Percentiles rank a stretch among this genome's conserved stretches.
These are phyloP conservation scores for Suillus subalutaceus DNA, from an alignment of 768 basidiomycete genomes.

Conservation along the genomic window DNA sequence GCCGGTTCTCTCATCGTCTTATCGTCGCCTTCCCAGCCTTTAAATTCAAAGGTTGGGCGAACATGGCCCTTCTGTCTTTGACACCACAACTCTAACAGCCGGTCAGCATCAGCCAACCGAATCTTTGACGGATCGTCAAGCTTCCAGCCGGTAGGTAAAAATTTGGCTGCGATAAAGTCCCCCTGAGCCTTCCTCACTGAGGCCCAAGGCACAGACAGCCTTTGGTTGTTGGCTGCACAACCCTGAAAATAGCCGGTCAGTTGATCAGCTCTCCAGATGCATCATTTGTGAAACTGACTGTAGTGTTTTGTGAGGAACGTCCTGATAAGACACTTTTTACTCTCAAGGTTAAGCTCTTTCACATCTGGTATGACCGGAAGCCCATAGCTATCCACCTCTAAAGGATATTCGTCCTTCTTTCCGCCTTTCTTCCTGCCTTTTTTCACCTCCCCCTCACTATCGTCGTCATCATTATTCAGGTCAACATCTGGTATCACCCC, in stretches of 20 bases:
- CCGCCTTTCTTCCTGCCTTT: not conserved
- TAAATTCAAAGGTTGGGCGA: not conserved
- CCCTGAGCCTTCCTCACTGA: not conserved
- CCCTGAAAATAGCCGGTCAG: not conserved
- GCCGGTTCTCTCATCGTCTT: not conserved
- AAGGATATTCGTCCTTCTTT: not conserved
- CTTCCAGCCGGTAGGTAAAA: not conserved
- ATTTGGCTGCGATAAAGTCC: not conserved
- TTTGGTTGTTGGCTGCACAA: conserved; percentile 1
- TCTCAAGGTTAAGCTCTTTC: not conserved
- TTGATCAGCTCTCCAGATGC: not conserved
- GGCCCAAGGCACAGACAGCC: not conserved
- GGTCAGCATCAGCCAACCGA: not conserved
- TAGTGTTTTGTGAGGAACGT: not conserved
- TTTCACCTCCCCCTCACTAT: not conserved
- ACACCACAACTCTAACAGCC: not conserved
- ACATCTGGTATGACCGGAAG: not conserved
- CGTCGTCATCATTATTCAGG: not conserved
- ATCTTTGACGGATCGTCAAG: not conserved
- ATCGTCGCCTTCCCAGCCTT: not conserved
- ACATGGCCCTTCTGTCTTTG: not conserved
- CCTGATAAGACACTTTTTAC: not conserved
- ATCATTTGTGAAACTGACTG: not conserved
- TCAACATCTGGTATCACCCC: not conserved
- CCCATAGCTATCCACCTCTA: conserved; percentile 4